Evolutionary conservation across 257 asterid genomes (phyloP), one percentile per base, ranked within the genome.

Genomic region (Solanum raphanifolium): DNA sequence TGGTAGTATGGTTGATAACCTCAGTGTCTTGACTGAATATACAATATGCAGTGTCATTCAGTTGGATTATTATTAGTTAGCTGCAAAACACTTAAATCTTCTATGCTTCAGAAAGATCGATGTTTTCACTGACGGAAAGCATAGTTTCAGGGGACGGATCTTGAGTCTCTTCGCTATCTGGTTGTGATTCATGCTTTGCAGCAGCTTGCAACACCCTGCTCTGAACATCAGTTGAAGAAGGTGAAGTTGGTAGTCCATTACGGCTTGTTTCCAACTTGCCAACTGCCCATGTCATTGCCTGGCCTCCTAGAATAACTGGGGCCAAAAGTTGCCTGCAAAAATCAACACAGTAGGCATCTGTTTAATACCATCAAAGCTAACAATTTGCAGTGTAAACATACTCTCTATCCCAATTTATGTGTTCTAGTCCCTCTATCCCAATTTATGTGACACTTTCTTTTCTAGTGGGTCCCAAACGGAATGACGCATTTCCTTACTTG

Each of bases 161-260:
- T 90, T 91, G 92, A 69, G 88, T 66, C 86, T 92, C 96, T 89
- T 92, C 91, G 11, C 31, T 32, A 13, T 91, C 98, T 58, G 94
- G 99, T 83, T 94, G 97, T 62, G 99, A 94, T 91, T 96, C 96
- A 31, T 94, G 98, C 95, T 95, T 96, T 25, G 99, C 99, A 39
- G 98, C 99, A 76, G 99, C 99, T 88, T 95, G 99, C 90, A 95
- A 87, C 76, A 96, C 99, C 91, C 98, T 90, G 94, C 89, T 95
- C 88, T 93, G 98, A 68, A 96, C 98, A 58, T 96, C 98, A 1
- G 92, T 89, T 16, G 99, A 96, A 34, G 98, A 96, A 23, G 99
- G 98, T 41, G 98, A 92, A 21, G 95, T 96, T 43, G 99, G 98
- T 4, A 96, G 95, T 18, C 99, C 98, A 10, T 94, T 95, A 7